These are phyloP conservation scores for Tolypocladium ovalisporum DNA, from an alignment of 2,329 filamentous ascomycete genomes.

Conservation along the genomic window DNA sequence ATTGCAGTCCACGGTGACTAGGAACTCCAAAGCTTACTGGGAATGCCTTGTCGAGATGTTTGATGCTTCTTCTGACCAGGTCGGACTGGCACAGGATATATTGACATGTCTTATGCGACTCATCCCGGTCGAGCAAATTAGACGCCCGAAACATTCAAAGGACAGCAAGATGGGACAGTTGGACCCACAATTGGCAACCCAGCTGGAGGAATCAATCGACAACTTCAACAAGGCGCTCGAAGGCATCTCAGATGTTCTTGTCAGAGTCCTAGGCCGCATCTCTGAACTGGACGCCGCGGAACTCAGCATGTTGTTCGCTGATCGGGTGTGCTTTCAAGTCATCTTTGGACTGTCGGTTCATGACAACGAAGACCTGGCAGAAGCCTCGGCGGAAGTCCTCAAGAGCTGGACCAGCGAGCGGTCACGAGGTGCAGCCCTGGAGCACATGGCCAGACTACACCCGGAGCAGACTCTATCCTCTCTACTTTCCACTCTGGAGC, in stretches of 20 bases:
- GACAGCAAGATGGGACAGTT: slow-evolving; percentile 17
- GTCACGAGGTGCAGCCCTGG: slow-evolving; percentile 28
- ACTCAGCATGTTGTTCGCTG: slow-evolving; percentile 58
- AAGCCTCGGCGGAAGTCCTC: slow-evolving; percentile 70
- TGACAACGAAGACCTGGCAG: slow-evolving; percentile 66
- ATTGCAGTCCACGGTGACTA: slow-evolving; percentile 56
- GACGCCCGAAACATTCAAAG: slow-evolving; percentile 41
- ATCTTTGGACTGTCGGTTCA: slow-evolving; percentile 74
- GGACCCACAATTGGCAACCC: slow-evolving; percentile 1
- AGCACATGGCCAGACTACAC: slow-evolving; percentile 27
- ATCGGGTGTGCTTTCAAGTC: slow-evolving; percentile 57
- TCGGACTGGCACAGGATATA: slow-evolving; percentile 65
- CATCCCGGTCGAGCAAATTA: slow-evolving; percentile 65
- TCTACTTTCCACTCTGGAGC: slow-evolving; percentile 31
- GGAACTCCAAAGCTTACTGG: slow-evolving; percentile 46
- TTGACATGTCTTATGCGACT: slow-evolving; percentile 60
- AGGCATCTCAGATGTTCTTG: slow-evolving; percentile 47
- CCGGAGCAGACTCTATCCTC: slow-evolving; percentile 28
- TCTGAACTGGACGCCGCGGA: slow-evolving; percentile 63
- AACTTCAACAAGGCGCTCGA: slow-evolving; percentile 67
- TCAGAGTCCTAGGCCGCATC: slow-evolving; percentile 65
- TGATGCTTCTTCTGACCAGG: slow-evolving; percentile 60
- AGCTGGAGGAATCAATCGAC: slow-evolving; percentile 30
- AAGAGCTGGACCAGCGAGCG: slow-evolving; percentile 68
- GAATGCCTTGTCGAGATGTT: slow-evolving; percentile 52